Conservation (phyloP, 129 eudicot genomes). For the Cynara cardunculus region DNA sequence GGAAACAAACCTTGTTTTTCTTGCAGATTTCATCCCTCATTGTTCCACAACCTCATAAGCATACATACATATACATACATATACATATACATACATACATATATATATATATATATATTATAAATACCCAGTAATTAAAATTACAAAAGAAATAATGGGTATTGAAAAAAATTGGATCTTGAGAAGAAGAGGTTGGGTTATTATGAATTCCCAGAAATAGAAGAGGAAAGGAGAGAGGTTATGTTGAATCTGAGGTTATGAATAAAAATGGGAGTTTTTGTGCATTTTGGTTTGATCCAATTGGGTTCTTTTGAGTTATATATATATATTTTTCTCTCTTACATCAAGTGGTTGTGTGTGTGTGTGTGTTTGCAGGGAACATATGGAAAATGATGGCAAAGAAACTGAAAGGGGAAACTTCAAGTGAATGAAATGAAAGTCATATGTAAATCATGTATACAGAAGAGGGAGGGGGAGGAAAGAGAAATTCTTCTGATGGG, state of each 20-base stretch:
- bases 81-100: too few relatives aligned
- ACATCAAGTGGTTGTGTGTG: slow-evolving; percentile 15
- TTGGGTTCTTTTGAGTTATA: slow-evolving; percentile 29
- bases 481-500: neutral
- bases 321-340: slow-evolving; percentile 14
- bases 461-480: slow-evolving; percentile 14
- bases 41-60: slow-evolving; percentile 47
- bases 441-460: neutral
- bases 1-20: slow-evolving; percentile 80
- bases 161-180: slow-evolving; percentile 20
- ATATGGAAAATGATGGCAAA: slow-evolving; percentile 28
- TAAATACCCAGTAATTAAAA: slow-evolving; percentile 14
- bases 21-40: slow-evolving; percentile 81
- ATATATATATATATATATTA: too few relatives aligned
- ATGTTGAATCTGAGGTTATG: slow-evolving; percentile 31
- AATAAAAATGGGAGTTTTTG: slow-evolving; percentile 37
- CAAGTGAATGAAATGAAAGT: slow-evolving; percentile 19
- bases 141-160: slow-evolving; percentile 21
- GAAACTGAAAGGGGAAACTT: slow-evolving; percentile 10
- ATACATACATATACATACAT: neutral
- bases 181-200: slow-evolving; percentile 21
- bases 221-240: slow-evolving; percentile 7
- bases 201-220: slow-evolving; percentile 13
- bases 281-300: slow-evolving; percentile 41
- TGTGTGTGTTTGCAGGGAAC: slow-evolving; percentile 29